Evolutionary conservation across 306 rosid species (phyloP), one percentile per base, ranked within the genome.

Genomic region (Sphenostylis stenocarpa): DNA sequence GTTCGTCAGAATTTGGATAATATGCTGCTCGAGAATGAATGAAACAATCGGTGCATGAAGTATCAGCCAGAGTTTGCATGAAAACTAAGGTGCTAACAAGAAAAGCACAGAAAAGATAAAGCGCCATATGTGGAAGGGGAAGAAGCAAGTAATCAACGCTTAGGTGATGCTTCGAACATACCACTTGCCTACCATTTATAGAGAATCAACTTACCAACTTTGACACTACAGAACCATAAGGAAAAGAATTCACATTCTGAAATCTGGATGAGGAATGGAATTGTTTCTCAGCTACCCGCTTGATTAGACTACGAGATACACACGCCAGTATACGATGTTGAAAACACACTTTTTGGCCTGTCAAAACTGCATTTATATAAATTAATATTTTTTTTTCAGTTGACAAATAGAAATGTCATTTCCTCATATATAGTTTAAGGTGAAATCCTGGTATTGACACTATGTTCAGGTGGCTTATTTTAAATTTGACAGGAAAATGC

Each of bases 21-120:
- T 90, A 85, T 19, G 96, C 71, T 6, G 93, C 96, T 21, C 92
- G 90, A 66, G 97, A 92, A 67, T 81, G 85, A 29, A 77, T 21
- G 76, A 92, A 88, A 67, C 93, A 84, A 65, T 86, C 87, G 12
- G 63, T 72, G 39, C 96, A 88, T 26, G 90, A 70, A 57, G 90
- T 83, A 45, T 84, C 78, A 0, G 78, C 85, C 19, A 80, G 67
- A 48, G 80, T 79, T 83, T 84, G 93, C 82, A 84, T 62, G 77
- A 80, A 75, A 77, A 88, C 72, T 23, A 86, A 47, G 67, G 87
- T 58, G 34, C 75, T 77, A 15, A 78, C 23, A 67, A 82, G 69
- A 16, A 87, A n/a, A 65, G 67, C 33, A 66, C 55, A 80, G 55
- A 47, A 17, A 23, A 82, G 66, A 83, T 63, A 68, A 38, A 77